Evolutionary conservation across 2,329 filamentous ascomycete species (phyloP), one percentile per base, ranked within the genome.

Genomic region (Cercospora zeina): DNA sequence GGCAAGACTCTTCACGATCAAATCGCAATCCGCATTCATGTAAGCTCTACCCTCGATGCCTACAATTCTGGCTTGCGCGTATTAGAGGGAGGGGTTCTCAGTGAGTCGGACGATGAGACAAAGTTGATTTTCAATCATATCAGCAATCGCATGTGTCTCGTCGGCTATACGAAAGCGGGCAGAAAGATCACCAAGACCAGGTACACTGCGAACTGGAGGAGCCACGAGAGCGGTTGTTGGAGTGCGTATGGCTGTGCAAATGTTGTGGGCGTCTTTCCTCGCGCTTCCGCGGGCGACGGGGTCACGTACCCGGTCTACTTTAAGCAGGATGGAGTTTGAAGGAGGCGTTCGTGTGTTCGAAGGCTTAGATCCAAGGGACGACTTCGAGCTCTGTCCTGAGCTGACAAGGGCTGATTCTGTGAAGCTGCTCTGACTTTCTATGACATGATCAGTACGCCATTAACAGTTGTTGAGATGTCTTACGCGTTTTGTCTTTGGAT

Each of bases 221-320:
- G 8, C 6, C 24, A 45, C 30, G 33, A 21, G 51, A 37, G 2
- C 34, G 51, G 16, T 19, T 6, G 8, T 4, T 54, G 31, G 50
- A 33, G 4, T 6, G 31, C 24, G 24, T 34, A 45, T 33, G 57
- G 33, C n/a, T 59, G 57, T 31, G 34, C 57, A 19, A 59, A 39
- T 30, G 49, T 51, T 4, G 57, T 59, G 2, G 57, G 57, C 42
- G 33, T 59, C 21, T 59, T 59, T 14, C 45, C 47, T 16, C 30
- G 57, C 19, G 57, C 16, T 11, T 34, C 34, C 11, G 57, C 57
- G 37, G 57, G 45, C 21, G 21, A 54, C 13, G 57, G 57, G 8
- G 16, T 30, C 19, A 54, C 33, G 8, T 30, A 53, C 11, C 42
- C 47, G 16, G 36, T 59, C 13, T 59, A 51, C 21, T 59, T 59